Base-by-base conservation (phyloP, 2,329 filamentous ascomycete species). In the Aspergillus carbonarius region DNA sequence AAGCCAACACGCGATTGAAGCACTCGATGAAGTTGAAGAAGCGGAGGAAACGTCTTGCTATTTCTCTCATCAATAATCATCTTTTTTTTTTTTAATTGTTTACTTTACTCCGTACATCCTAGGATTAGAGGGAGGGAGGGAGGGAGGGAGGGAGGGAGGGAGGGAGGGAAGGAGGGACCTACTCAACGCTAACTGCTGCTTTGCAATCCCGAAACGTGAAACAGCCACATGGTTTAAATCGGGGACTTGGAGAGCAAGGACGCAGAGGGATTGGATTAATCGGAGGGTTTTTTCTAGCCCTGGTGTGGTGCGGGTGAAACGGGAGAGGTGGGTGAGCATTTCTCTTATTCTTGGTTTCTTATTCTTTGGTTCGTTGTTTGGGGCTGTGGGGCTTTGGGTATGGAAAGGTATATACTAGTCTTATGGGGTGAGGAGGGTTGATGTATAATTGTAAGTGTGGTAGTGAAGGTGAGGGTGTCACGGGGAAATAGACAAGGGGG, bases 21-120 rank as follows among this genome's bases (percentile, higher is more conserved):
- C 79, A 81, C 47, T 86, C 84, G 54, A 89, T 74, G 70, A 88
- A 91, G 66, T 87, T 86, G 70, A 90, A 88, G 58, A 89, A 77
- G 12, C 89, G 85, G 69, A 91, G 82, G 73, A 84, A 86, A 20
- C 88, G 83, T 37, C 89, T 81, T 30, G 76, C 81, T 82, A 6
- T 18, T 15, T 44, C 2, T 1, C 13, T 5, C 1, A n/a, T 53
- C 8, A 51, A 4, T 17, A 53, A 47, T 32, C 23, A 23, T 23
- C 3, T 23, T 23, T 5, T 3, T 3, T 23, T 5, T 23, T 23
- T 23, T 23, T n/a, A n/a, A 23, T 23, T 23, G 23, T 23, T 23
- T 23, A 3, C 23, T 23, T 5, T 5, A 23, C 23, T 23, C 23
- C 23, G 23, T 23, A 23, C 12, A 40, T 17, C n/a, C 48, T 1